A percentile compares a stretch with the other conserved stretches of the same genome.
Conservation (phyloP, 441 rosid species). For the Adansonia grandidieri region DNA sequence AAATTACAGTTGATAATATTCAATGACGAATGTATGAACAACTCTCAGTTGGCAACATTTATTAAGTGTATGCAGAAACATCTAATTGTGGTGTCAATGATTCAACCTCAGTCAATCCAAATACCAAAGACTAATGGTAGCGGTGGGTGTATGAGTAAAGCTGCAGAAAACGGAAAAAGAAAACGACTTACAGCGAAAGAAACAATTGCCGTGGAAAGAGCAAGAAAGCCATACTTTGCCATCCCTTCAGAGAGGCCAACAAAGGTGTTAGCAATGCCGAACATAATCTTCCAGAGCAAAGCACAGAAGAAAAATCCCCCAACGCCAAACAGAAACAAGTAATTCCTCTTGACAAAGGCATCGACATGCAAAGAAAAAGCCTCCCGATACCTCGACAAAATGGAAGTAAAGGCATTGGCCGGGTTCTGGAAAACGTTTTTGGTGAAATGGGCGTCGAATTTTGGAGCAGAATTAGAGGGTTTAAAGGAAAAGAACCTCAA, state of each 20-base stretch:
- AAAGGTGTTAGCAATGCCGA: constrained; percentile 66
- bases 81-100: not conserved
- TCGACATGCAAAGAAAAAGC: constrained; percentile 80
- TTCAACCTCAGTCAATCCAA: constrained; percentile 1
- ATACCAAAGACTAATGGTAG: not conserved
- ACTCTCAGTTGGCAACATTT: not conserved
- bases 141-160: not conserved
- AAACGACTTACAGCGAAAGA: constrained; percentile 72
- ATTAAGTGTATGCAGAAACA: not conserved
- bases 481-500: constrained; percentile 52
- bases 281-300: constrained; percentile 88
- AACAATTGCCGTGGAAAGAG: constrained; percentile 85
- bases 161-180: not conserved
- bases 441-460: constrained; percentile 33
- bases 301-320: constrained; percentile 65
- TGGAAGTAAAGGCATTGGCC: constrained; percentile 49
- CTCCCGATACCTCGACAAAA: constrained; percentile 58
- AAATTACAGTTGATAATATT: not conserved
- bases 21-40: not conserved
- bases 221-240: constrained; percentile 94
- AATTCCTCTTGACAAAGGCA: constrained; percentile 74
- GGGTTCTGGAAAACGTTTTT: constrained; percentile 63
- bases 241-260: constrained; percentile 87
- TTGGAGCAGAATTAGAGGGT: constrained; percentile 41
- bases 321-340: constrained; percentile 62